These are phyloP conservation scores for Tagetes patula DNA, from an alignment of 129 eudicot genomes.

Conservation along the genomic window DNA sequence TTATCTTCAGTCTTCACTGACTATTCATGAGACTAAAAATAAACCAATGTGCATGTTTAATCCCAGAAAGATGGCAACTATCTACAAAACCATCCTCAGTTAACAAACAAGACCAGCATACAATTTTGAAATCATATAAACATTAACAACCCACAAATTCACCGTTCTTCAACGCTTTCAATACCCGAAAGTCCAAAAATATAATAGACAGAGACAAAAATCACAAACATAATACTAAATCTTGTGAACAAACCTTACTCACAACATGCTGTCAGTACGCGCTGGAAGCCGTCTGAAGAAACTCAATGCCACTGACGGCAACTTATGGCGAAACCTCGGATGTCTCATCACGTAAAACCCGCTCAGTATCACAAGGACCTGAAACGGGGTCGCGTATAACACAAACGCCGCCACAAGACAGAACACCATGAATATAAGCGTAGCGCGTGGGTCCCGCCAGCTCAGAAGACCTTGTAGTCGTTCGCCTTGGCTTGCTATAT, in stretches of 20 bases:
- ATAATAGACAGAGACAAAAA: neutral
- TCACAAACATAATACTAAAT: neutral
- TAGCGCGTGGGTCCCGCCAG: constrained; percentile 93
- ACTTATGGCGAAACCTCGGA: constrained; percentile 71
- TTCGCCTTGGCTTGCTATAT: constrained; percentile 85
- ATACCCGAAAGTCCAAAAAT: constrained; percentile 12
- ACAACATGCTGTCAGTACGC: constrained; percentile 79
- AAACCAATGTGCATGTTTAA: constrained; percentile 12
- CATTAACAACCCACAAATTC: constrained; percentile 6
- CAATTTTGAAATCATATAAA: constrained; percentile 12
- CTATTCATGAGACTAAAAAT: neutral
- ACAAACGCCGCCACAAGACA: constrained; percentile 66
- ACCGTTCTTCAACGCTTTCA: constrained; percentile 25
- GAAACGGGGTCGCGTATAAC: constrained; percentile 66
- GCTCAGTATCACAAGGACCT: constrained; percentile 43
- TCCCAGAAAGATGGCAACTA: constrained; percentile 3
- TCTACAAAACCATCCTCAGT: constrained; percentile 26
- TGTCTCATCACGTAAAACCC: constrained; percentile 88
- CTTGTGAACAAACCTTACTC: constrained; percentile 23
- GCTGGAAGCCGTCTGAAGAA: constrained; percentile 88
- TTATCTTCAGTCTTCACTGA: too few species aligned
- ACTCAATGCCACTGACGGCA: constrained; percentile 69
- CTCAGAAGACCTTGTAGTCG: constrained; percentile 76
- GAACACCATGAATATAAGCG: constrained; percentile 59
- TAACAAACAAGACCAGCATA: constrained; percentile 25